Base-by-base conservation (phyloP, 176 grass and related monocot species). In the Triticum monococcum region DNA sequence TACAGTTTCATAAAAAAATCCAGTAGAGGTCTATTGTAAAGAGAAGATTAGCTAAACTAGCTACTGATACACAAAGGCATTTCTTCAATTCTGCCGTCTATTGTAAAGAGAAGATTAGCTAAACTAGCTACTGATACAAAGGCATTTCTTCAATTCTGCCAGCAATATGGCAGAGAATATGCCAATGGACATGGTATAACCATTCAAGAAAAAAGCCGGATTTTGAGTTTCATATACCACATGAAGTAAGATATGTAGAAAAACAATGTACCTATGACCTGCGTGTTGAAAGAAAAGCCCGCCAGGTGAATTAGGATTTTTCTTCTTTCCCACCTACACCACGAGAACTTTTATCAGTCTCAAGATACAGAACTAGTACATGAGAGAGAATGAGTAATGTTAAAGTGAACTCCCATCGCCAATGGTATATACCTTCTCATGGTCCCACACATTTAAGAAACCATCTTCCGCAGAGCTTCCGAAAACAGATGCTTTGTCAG, bases 221-320 rank as follows among this genome's bases (percentile, higher is more conserved):
- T 32, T 81, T 59, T 45, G 18, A 16, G 13, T 35, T 23, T 62
- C 17, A n/a, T 25, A 32, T 46, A 52, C 59, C 18, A 61, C 38
- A 80, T 35, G 25, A 8, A 41, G 60, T 65, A 62, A 20, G 28
- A 64, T 90, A 22, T 38, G 63, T 77, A 77, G 5, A 9, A 41
- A n/a, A 57, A 77, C 72, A 82, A 31, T 56, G 5, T 90, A 99
- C 97, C 97, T 96, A 72, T 99, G 97, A 68, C 97, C 97, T 80
- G 87, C 94, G 76, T 99, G 97, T 83, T 94, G 90, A 80, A 99
- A 99, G 89, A 99, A 96, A 88, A 99, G 91, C 70, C 94, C 94
- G 20, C 89, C 79, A 43, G 94, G 85, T 26, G 92, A 57, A 75
- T 94, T 99, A 7, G 90, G 24, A 80, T 86, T 89, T 88, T 83